Percentiles rank a stretch among this genome's conserved stretches.
These are phyloP conservation scores for Candida pseudoglaebosa DNA, from an alignment of 805 yeast genomes.

Conservation along the genomic window DNA sequence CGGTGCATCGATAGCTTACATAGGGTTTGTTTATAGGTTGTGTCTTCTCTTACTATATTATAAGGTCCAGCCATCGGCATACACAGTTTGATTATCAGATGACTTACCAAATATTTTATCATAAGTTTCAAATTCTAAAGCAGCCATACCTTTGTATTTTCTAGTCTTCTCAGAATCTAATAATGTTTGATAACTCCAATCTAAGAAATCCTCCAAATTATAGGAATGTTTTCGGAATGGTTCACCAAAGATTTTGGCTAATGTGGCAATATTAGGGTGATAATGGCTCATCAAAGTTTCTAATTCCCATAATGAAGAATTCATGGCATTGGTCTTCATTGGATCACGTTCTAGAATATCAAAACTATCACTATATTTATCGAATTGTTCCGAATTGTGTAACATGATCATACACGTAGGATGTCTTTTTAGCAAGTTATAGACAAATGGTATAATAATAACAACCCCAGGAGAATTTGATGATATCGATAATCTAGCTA, in stretches of 20 bases:
- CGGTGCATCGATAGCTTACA: too few relatives aligned
- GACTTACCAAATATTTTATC: slow-evolving; percentile 27
- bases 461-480: slow-evolving; percentile 90
- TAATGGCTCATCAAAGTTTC: slow-evolving; percentile 77
- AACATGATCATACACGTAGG: slow-evolving; percentile 91
- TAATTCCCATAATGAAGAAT: slow-evolving; percentile 90
- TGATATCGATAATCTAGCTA: slow-evolving; percentile 68
- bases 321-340: slow-evolving; percentile 69
- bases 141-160: slow-evolving; percentile 66
- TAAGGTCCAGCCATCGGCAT: slow-evolving; percentile 27
- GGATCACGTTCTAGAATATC: slow-evolving; percentile 67
- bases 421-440: slow-evolving; percentile 84
- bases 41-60: too few relatives aligned
- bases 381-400: slow-evolving; percentile 45
- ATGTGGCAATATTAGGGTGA: slow-evolving; percentile 91
- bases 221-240: slow-evolving; percentile 86
- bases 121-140: slow-evolving; percentile 68
- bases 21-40: too few relatives aligned
- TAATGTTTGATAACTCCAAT: slow-evolving; percentile 75
- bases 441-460: slow-evolving; percentile 82
- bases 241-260: slow-evolving; percentile 83
- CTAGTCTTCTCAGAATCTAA: slow-evolving; percentile 61
- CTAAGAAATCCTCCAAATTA: slow-evolving; percentile 90
- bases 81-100: slow-evolving; percentile 13
- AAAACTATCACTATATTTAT: slow-evolving; percentile 58